Base-by-base conservation (phyloP, 345 rosid species). In the Aegle marmelos region DNA sequence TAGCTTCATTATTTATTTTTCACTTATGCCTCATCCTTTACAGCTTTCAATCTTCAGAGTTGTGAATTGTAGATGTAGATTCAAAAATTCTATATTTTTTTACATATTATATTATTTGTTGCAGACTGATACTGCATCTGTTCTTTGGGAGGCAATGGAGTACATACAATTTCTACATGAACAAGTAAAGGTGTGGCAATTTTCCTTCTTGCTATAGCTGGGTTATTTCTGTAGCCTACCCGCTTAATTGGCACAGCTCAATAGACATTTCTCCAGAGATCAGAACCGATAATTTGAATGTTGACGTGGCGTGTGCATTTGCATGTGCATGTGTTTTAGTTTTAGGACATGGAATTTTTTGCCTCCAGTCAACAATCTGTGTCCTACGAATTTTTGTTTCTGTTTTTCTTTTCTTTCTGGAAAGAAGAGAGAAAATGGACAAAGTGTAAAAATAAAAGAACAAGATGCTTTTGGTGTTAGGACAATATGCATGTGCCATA, bases 61-160 rank as follows among this genome's bases (percentile, higher is more conserved):
- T 78, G 39, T 45, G 16, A 27, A 76, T 22, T 36, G 60, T 78
- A n/a, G 72, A 25, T 25, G 27, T 82, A n/a, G 68, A 73, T 50
- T 5, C 68, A 25, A 67, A 67, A 25, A 61, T 63, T 45, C 21
- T 70, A 48, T 57, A n/a, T 41, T 77, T 33, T 19, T 28, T 22
- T 45, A 6, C 9, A 59, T 27, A 19, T 61, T 28, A 19, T 53
- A 17, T 53, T 16, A 16, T 75, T 86, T 60, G 25, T 9, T 75
- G 82, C 97, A 93, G 98, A 95, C 99, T 0, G 99, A 96, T 83
- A 96, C 99, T 62, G 98, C 99, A 65, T 96, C 99, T 4, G 99
- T 96, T 70, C 95, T 96, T 76, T 82, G 73, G 45, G 98, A 92
- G 82, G 91, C 98, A 6, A 88, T 86, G 91, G 92, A 91, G 13